These are phyloP conservation scores for Herpotrichia juniperi DNA, from an alignment of 2,329 filamentous ascomycete genomes.

Conservation along the genomic window DNA sequence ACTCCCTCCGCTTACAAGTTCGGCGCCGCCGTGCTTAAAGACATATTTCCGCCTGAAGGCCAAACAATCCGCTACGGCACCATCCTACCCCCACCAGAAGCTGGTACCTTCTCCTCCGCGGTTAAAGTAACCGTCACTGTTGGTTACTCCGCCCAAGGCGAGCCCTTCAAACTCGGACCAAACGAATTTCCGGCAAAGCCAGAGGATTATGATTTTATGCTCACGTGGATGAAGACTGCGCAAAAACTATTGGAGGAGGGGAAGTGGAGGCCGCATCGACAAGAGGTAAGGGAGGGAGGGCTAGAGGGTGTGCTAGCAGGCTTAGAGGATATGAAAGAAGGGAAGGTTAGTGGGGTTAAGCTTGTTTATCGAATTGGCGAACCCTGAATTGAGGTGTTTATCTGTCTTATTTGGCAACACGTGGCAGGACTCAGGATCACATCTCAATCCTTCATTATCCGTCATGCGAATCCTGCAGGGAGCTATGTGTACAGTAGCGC, in stretches of 20 bases:
- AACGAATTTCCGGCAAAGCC: conserved; percentile 19
- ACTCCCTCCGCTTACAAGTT: conserved; percentile 31
- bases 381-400: too few relatives aligned
- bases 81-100: background rate
- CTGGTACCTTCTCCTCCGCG: conserved; percentile 1
- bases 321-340: conserved; percentile 21
- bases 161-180: conserved; percentile 3
- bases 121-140: conserved; percentile 8
- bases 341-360: conserved; percentile 28
- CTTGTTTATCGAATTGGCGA: conserved; percentile 25
- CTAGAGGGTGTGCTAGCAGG: conserved; percentile 21
- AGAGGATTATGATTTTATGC: conserved; percentile 35
- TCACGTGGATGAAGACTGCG: conserved; percentile 29
- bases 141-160: conserved; percentile 13
- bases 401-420: too few relatives aligned
- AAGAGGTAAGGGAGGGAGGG: conserved; percentile 20
- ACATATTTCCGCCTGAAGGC: conserved; percentile 26
- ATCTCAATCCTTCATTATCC: too few relatives aligned
- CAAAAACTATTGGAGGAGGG: conserved; percentile 28
- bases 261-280: conserved; percentile 24
- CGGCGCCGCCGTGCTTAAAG: conserved; percentile 9
- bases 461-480: too few relatives aligned
- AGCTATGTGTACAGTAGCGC: too few relatives aligned
- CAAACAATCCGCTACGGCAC: conserved; percentile 12
- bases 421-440: too few relatives aligned